Evolutionary conservation across 257 asterid species (phyloP).

Genomic region (Paraleonurus japonicus): DNA sequence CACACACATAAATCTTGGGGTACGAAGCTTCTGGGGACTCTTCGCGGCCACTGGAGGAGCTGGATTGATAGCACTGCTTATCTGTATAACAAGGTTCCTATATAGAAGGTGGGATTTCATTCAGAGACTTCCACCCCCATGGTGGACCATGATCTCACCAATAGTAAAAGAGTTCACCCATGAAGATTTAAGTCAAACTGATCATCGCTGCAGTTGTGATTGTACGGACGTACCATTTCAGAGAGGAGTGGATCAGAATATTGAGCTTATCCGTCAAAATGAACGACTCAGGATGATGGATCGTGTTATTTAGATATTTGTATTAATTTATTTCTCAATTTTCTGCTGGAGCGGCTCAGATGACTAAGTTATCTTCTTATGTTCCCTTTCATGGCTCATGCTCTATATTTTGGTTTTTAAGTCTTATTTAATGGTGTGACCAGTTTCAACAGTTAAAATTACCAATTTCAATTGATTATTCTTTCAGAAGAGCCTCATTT

Average conservation of each 20-base stretch:
- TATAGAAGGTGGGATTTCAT: conserved; percentile 17
- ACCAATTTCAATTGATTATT: neutral
- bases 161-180: conserved; percentile 23
- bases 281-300: neutral
- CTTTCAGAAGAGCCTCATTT: neutral
- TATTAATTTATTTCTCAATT: neutral
- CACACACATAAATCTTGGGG: conserved; percentile 24
- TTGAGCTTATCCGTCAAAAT: neutral
- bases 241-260: neutral
- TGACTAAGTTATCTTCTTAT: neutral
- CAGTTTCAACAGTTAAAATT: neutral
- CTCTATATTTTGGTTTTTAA: neutral
- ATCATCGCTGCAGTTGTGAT: neutral
- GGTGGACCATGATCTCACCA: neutral
- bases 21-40: conserved; percentile 48
- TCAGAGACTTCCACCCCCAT: neutral
- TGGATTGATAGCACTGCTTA: conserved; percentile 26
- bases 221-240: neutral
- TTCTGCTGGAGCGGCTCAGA: neutral
- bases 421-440: neutral
- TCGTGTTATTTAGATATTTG: neutral
- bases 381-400: neutral
- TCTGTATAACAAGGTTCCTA: conserved; percentile 27
- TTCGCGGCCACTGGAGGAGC: conserved; percentile 35
- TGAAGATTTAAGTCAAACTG: conserved; percentile 25